These are phyloP conservation scores for Ilyonectria sp. DNA, from an alignment of 2,329 filamentous ascomycete species.

Conservation along the genomic window DNA sequence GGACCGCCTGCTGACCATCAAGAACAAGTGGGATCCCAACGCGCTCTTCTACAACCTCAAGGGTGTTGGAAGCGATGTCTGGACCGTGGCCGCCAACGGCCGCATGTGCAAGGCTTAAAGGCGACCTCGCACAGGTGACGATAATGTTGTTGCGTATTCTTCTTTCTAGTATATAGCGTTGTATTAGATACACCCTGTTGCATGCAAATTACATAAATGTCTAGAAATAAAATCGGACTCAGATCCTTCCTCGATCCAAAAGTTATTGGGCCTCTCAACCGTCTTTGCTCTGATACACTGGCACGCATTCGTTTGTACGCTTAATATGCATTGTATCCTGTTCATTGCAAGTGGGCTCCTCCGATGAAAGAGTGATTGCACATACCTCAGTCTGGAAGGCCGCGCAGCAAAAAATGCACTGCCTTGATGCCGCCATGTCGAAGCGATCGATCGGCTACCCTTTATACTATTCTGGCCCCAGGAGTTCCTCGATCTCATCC, in stretches of 20 bases:
- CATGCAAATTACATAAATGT: not conserved
- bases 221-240: not conserved
- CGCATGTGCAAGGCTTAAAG: constrained; percentile 36
- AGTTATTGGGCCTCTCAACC: constrained; percentile 49
- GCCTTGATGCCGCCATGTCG: constrained; percentile 43
- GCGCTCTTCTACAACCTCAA: constrained; percentile 63
- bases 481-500: constrained; percentile 51
- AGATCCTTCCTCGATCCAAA: constrained; percentile 46
- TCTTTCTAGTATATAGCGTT: constrained; percentile 12
- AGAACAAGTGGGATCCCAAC: constrained; percentile 65
- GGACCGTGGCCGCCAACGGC: constrained; percentile 49
- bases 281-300: constrained; percentile 49
- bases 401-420: constrained; percentile 21
- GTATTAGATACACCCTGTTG: not conserved
- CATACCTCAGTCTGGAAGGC: constrained; percentile 13
- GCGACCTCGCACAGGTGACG: not conserved
- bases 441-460: constrained; percentile 52
- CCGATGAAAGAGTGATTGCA: not conserved
- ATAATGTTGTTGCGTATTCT: not conserved
- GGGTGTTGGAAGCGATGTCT: constrained; percentile 67
- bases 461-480: constrained; percentile 50
- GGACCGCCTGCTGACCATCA: constrained; percentile 58
- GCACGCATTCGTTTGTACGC: constrained; percentile 49
- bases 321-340: not conserved
- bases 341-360: not conserved